Conservation (phyloP, 2,329 filamentous ascomycete genomes). For the Capronia coronata region DNA sequence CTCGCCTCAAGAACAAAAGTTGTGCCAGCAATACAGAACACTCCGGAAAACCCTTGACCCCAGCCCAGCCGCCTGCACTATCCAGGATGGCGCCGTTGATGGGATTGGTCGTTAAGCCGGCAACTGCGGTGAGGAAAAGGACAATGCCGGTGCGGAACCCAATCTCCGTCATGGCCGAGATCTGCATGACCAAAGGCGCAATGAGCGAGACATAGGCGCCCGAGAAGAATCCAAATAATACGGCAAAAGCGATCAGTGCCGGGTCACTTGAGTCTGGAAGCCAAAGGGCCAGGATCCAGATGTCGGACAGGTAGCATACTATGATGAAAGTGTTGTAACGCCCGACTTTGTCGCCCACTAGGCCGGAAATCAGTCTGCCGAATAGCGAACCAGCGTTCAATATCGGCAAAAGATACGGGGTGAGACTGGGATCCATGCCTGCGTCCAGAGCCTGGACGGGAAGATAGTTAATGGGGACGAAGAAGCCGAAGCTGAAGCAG, state of each 20-base stretch:
- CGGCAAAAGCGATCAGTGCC: constrained; percentile 56
- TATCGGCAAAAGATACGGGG: constrained; percentile 50
- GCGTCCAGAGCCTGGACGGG: constrained; percentile 30
- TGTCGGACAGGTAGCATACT: constrained; percentile 37
- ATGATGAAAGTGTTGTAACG: constrained; percentile 27
- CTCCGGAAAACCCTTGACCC: constrained; percentile 9
- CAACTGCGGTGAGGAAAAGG: constrained; percentile 3
- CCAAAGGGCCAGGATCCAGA: constrained; percentile 51
- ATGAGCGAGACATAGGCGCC: constrained; percentile 57
- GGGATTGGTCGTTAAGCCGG: constrained; percentile 5
- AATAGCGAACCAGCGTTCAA: constrained; percentile 43
- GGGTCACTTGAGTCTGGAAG: constrained; percentile 47
- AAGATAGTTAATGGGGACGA: constrained; percentile 29
- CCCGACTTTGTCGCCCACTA: constrained; percentile 31
- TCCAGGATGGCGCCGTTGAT: constrained; percentile 10
- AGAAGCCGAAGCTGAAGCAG: constrained; percentile 45
- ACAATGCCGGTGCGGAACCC: constrained; percentile 2
- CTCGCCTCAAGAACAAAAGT: constrained; percentile 3
- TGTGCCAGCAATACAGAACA: constrained; percentile 6
- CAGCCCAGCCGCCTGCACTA: background rate
- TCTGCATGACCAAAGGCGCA: constrained; percentile 41
- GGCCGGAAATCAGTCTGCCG: constrained; percentile 32
- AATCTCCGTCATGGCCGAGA: constrained; percentile 7
- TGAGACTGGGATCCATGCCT: constrained; percentile 40
- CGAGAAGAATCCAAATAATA: constrained; percentile 63